A percentile compares a stretch with the other conserved stretches of the same genome.
These are phyloP conservation scores for Glycine soja DNA, from an alignment of 306 rosid genomes.

Conservation along the genomic window DNA sequence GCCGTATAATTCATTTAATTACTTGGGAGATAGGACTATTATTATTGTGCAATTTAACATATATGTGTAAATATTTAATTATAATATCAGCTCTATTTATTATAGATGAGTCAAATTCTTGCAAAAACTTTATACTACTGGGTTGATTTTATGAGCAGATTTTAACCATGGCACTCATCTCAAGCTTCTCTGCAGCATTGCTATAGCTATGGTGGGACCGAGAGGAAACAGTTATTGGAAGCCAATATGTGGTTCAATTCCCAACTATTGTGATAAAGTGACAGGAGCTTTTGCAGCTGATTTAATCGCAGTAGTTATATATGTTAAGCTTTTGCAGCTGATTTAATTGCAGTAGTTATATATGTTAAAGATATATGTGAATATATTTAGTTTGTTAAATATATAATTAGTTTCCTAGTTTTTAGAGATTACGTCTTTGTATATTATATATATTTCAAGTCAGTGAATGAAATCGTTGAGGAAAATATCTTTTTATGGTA, in stretches of 20 bases:
- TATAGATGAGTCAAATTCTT: background rate
- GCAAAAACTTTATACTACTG: background rate
- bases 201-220: constrained; percentile 71
- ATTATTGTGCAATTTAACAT: too few species aligned
- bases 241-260: constrained; percentile 73
- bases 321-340: constrained; percentile 59
- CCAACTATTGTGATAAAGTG: constrained; percentile 60
- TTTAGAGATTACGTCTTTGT: too few species aligned
- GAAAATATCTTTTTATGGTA: too few species aligned
- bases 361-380: too few species aligned
- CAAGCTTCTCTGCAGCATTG: constrained; percentile 73
- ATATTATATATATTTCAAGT: too few species aligned
- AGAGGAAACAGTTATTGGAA: constrained; percentile 68
- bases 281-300: constrained; percentile 62
- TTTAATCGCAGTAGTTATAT: constrained; percentile 51
- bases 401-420: too few species aligned
- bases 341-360: constrained; percentile 50
- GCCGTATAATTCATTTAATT: too few species aligned
- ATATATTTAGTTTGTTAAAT: too few species aligned
- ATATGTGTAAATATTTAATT: too few species aligned
- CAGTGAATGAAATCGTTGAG: too few species aligned
- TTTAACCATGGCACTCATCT: constrained; percentile 58
- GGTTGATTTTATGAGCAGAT: constrained; percentile 55
- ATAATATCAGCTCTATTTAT: too few species aligned
- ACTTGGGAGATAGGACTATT: too few species aligned